These are phyloP conservation scores for Carex parvula DNA, from an alignment of 176 grass and related monocot species.

Conservation along the genomic window DNA sequence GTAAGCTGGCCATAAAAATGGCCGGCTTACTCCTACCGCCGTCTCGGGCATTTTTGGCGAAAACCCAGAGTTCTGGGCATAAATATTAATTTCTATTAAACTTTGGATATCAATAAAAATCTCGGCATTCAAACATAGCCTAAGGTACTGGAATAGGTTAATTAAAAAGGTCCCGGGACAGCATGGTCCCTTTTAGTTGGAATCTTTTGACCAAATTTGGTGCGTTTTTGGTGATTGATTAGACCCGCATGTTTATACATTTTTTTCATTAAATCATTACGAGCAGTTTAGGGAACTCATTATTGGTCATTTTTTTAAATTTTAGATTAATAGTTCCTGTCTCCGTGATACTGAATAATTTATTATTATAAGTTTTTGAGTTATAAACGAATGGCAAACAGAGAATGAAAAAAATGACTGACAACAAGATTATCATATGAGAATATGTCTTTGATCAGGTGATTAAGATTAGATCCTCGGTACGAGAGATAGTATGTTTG, in stretches of 20 bases:
- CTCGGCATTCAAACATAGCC: too few species aligned
- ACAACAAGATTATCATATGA: neutral
- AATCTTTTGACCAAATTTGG: slow-evolving; percentile 19
- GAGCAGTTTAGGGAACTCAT: neutral
- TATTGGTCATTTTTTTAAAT: neutral
- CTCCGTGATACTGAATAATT: neutral
- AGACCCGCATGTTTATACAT: neutral
- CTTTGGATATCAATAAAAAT: too few species aligned
- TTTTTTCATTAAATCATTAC: neutral
- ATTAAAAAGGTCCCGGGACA: neutral
- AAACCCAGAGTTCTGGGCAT: too few species aligned
- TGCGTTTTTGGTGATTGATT: slow-evolving; percentile 12
- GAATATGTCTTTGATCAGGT: too few species aligned
- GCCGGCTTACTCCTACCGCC: too few species aligned
- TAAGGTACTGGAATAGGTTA: neutral
- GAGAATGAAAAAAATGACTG: neutral
- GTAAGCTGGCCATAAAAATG: too few species aligned
- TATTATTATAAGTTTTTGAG: neutral
- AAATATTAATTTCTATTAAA: too few species aligned
- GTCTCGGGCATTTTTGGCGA: too few species aligned
- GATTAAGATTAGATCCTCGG: too few species aligned
- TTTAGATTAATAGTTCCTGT: neutral
- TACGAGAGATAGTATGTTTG: too few species aligned
- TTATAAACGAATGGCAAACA: neutral
- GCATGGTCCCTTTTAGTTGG: neutral